Evolutionary conservation across 345 rosid genomes (phyloP).

Genomic region (Syzygium jambos): DNA sequence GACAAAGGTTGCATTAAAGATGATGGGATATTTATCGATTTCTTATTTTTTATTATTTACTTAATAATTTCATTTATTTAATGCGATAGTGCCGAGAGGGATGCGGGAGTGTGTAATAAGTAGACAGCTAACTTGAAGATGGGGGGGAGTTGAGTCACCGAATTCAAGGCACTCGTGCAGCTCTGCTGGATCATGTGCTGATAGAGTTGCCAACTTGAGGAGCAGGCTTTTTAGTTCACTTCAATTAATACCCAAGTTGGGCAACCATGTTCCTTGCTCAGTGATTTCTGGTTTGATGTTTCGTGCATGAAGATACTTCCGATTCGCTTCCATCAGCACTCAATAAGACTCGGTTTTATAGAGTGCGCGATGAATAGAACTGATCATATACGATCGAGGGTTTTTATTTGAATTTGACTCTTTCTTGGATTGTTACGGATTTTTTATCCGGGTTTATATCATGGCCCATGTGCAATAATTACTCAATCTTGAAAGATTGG

Average conservation of each 20-base stretch:
- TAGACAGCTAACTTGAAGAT: not conserved
- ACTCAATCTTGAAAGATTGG: not conserved
- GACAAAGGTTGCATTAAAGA: not conserved
- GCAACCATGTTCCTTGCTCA: not conserved
- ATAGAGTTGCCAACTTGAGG: not conserved
- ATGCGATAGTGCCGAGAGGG: not conserved
- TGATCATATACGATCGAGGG: rapidly evolving
- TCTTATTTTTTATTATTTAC: not conserved
- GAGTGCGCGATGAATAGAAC: rapidly evolving
- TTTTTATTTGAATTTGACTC: not conserved
- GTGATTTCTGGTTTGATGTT: not conserved
- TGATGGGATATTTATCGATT: not conserved
- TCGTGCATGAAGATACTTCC: not conserved
- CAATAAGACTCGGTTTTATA: not conserved
- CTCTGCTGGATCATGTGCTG: not conserved
- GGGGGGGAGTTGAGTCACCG: not conserved
- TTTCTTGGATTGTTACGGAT: not conserved
- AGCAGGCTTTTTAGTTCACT: not conserved
- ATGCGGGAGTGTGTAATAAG: not conserved
- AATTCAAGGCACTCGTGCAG: not conserved
- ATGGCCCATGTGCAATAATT: not conserved
- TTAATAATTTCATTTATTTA: not conserved
- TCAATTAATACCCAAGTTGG: not conserved
- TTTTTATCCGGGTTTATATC: not conserved
- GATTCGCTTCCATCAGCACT: not conserved